These are phyloP conservation scores for Sphagnum tenellum DNA, from an alignment of 225 moss, liverwort and hornwort species.

Conservation along the genomic window DNA sequence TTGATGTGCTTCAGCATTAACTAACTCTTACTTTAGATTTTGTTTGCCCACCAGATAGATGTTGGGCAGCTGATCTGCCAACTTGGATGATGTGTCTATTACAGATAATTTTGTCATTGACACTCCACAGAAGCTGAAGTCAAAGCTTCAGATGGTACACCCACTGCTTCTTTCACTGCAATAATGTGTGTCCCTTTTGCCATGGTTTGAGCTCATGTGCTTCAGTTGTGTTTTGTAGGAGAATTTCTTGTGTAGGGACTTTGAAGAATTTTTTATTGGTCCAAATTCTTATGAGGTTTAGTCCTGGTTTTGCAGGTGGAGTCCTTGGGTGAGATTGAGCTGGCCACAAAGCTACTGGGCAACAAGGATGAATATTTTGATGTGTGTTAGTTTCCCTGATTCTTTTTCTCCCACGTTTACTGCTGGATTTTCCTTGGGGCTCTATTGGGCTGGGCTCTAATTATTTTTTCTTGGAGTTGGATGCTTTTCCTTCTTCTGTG, in stretches of 20 bases:
- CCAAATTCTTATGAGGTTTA: no score
- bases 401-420: no score
- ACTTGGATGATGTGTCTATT: constrained; percentile 10
- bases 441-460: no score
- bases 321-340: constrained; percentile 95
- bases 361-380: constrained; percentile 23
- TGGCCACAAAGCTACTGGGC: constrained; percentile 72
- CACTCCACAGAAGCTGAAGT: constrained; percentile 53
- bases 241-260: no score
- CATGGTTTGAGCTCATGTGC: not conserved
- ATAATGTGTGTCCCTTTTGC: not conserved
- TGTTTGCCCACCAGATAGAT: no score
- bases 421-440: no score
- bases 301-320: constrained; percentile 49
- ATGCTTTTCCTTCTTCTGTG: no score
- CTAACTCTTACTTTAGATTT: no score
- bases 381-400: constrained; percentile 15
- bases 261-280: no score
- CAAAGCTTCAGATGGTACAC: constrained; percentile 82
- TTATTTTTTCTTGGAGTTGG: not conserved
- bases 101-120: constrained; percentile 68
- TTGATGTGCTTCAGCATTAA: no score
- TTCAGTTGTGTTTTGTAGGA: no score
- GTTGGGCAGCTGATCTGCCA: not conserved
- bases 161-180: not conserved